These are phyloP conservation scores for Wickerhamomyces chambardii DNA, from an alignment of 805 yeast species.

Conservation along the genomic window DNA sequence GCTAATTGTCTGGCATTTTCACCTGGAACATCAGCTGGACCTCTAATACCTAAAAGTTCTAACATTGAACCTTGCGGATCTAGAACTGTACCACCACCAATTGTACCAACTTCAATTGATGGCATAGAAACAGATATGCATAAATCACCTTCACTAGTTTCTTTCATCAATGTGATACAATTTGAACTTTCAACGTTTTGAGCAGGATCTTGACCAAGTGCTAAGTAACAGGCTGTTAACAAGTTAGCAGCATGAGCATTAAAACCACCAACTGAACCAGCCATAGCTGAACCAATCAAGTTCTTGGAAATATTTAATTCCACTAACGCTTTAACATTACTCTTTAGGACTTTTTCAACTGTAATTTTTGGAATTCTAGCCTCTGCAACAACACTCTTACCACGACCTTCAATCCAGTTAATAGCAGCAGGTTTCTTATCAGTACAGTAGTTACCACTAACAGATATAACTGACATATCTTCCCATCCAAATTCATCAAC, in stretches of 20 bases:
- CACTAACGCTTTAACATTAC: conserved; percentile 87
- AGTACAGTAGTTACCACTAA: conserved; percentile 95
- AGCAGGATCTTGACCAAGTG: conserved; percentile 99
- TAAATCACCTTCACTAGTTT: conserved; percentile 65
- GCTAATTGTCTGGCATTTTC: conserved; percentile 92
- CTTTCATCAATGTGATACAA: conserved; percentile 94
- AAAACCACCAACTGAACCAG: conserved; percentile 96
- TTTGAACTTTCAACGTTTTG: conserved; percentile 97
- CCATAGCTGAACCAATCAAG: conserved; percentile 95
- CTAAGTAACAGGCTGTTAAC: conserved; percentile 89
- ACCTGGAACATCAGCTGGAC: conserved; percentile 93
- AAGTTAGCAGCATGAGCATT: conserved; percentile 98
- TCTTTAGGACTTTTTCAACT: conserved; percentile 77
- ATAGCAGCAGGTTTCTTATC: conserved; percentile 98
- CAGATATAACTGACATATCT: conserved; percentile 88
- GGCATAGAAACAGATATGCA: conserved; percentile 98
- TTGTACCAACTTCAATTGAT: conserved; percentile 96
- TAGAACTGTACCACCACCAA: conserved; percentile 97
- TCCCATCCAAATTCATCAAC: conserved; percentile 82
- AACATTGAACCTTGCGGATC: conserved; percentile 97
- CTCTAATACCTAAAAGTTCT: conserved; percentile 88
- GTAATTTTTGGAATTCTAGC: conserved; percentile 80
- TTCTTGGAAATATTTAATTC: conserved; percentile 86
- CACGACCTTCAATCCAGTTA: conserved; percentile 99
- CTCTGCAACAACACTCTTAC: conserved; percentile 95